A percentile compares a stretch with the other conserved stretches of the same genome.
phyloP scores from a whole-genome alignment of 192 early-diverging fungal genomes.

The Gorgonomyces haynaldii region DNA sequence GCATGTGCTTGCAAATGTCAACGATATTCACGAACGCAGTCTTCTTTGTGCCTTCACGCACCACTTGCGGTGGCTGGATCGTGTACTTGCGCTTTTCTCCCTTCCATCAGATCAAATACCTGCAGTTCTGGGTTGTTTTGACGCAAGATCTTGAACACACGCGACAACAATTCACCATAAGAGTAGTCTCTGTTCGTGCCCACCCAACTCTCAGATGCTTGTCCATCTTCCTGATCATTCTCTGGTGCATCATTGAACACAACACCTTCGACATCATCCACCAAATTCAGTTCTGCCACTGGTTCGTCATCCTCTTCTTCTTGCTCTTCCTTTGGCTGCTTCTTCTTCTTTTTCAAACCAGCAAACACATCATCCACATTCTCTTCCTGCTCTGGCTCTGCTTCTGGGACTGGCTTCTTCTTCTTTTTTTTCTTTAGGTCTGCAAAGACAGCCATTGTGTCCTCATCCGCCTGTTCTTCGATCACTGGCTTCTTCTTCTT shows the following conservation, averaged over 20 bases:
- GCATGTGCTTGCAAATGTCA: conserved; percentile 91
- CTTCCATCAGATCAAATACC: too few relatives aligned
- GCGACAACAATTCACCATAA: conserved; percentile 78
- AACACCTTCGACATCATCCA: conserved; percentile 7
- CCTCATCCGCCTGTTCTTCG: conserved; percentile 5
- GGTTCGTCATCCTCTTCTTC: conserved; percentile 71
- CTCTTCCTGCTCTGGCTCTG: conserved; percentile 26
- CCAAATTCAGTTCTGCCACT: conserved; percentile 34
- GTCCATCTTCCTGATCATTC: conserved; percentile 27
- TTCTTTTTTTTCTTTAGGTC: conserved; percentile 12
- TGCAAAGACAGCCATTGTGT: conserved; percentile 5
- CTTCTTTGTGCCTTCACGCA: conserved; percentile 90
- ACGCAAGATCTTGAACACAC: conserved; percentile 82
- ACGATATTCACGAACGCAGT: conserved; percentile 90
- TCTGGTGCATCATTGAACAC: conserved; percentile 10
- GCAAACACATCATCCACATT: conserved; percentile 44
- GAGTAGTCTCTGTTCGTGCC: conserved; percentile 86
- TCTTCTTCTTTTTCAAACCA: conserved; percentile 76
- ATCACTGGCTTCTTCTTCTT: conserved; percentile 61
- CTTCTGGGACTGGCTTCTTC: conserved; percentile 27
- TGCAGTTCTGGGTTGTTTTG: conserved; percentile 88
- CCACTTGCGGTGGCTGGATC: conserved; percentile 83
- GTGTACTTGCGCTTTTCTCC: conserved; percentile 92
- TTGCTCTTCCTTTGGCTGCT: conserved; percentile 46
- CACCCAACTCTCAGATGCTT: conserved; percentile 68